phyloP scores from a whole-genome alignment of 306 rosid genomes.

The Fragaria ananassa region DNA sequence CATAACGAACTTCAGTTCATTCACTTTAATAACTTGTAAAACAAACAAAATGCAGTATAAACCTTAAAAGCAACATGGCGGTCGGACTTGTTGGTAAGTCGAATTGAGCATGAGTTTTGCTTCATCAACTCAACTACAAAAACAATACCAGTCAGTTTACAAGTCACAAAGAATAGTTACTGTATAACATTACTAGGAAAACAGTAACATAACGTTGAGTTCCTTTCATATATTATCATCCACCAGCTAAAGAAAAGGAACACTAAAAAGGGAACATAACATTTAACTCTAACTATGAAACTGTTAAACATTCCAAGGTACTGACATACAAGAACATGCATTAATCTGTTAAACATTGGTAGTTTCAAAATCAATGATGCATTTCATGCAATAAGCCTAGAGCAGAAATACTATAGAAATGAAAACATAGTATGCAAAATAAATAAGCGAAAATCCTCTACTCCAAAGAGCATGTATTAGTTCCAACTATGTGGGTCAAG shows the following conservation, averaged over 20 bases:
- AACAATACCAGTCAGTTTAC: slow-evolving; percentile 13
- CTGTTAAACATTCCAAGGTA: not conserved
- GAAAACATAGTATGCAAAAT: not conserved
- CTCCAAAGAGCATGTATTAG: not conserved
- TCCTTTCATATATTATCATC: not conserved
- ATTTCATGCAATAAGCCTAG: not conserved
- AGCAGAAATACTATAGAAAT: not conserved
- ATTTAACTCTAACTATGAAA: not conserved
- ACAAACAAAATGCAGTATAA: slow-evolving; percentile 13
- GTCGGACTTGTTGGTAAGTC: slow-evolving; percentile 53
- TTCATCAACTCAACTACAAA: slow-evolving; percentile 74
- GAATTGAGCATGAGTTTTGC: slow-evolving; percentile 76
- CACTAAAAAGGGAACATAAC: not conserved
- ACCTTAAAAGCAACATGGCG: slow-evolving; percentile 85
- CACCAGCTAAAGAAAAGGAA: not conserved
- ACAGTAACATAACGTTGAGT: not conserved
- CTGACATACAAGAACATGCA: not conserved
- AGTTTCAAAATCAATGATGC: not conserved
- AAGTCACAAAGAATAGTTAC: not conserved
- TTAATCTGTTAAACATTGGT: not conserved
- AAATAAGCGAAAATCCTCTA: not conserved
- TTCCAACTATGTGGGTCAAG: slow-evolving; percentile 2
- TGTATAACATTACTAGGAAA: not conserved
- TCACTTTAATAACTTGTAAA: not conserved
- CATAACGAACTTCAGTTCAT: not conserved